These are phyloP conservation scores for Fraxinus excelsior DNA, from an alignment of 257 asterid genomes.

Conservation along the genomic window DNA sequence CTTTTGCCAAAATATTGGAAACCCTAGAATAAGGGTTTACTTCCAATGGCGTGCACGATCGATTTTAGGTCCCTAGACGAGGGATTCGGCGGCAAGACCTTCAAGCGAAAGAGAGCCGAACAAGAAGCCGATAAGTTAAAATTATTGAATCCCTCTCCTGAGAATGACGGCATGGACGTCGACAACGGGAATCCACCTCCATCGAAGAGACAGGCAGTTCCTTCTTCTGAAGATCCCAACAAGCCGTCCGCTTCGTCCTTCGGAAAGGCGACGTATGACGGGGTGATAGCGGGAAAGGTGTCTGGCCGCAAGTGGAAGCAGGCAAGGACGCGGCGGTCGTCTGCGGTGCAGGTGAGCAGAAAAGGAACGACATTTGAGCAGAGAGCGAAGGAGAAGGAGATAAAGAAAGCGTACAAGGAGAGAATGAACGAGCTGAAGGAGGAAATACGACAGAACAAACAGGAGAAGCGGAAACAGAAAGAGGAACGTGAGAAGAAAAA, in stretches of 20 bases:
- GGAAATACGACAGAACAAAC: conserved; percentile 70
- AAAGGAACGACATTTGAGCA: conserved; percentile 58
- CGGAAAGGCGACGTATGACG: conserved; percentile 77
- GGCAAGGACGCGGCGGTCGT: conserved; percentile 58
- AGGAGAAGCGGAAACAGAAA: conserved; percentile 61
- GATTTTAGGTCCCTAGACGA: conserved; percentile 87
- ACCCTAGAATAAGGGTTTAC: neutral
- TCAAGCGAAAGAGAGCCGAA: conserved; percentile 79
- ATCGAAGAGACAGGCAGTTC: conserved; percentile 66
- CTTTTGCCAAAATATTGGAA: neutral
- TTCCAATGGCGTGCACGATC: conserved; percentile 77
- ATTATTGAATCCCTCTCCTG: conserved; percentile 7
- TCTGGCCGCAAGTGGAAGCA: conserved; percentile 95
- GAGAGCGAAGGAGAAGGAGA: conserved; percentile 56
- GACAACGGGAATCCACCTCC: conserved; percentile 31
- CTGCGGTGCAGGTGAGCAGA: conserved; percentile 49
- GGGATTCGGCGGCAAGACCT: conserved; percentile 92
- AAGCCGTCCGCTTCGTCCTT: conserved; percentile 42
- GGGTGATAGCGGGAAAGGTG: conserved; percentile 84
- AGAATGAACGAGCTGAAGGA: conserved; percentile 72
- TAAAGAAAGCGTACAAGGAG: conserved; percentile 69
- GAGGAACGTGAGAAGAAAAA: conserved; percentile 85
- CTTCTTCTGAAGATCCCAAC: conserved; percentile 61
- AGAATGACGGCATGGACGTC: conserved; percentile 36
- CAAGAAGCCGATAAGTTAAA: conserved; percentile 45